Evolutionary conservation across 305 asterid genomes (phyloP), one percentile per base, ranked within the genome.

Genomic region (Ajuga reptans): DNA sequence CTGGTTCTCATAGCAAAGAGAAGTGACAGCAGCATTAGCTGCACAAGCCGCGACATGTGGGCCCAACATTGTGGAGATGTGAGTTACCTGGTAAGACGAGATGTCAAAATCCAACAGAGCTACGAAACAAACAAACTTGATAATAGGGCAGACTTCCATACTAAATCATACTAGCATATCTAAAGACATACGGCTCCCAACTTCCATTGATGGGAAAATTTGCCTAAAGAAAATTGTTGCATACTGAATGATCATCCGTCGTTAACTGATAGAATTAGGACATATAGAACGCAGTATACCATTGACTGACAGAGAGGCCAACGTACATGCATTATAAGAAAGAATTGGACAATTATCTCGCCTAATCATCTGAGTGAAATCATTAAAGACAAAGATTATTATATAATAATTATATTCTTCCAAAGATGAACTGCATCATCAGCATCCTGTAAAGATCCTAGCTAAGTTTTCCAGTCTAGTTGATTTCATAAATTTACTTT

Each of bases 21-120:
- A 91, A 12, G 91, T 76, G 72, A 90, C 84, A 59, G 95, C 96
- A 75, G 98, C 98, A 76, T 90, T 96, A 67, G 92, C 90, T 52
- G 96, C 98, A 64, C 84, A 84, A 66, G 91, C 90, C 58, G 92
- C 69, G 66, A 89, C 81, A 49, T 80, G 86, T 43, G 92, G 94
- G 21, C 92, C 97, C 82, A 93, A 82, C 79, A 82, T 81, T 56
- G 85, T 74, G 36, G 96, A 85, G 64, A 90, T 84, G 43, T 81
- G 88, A 68, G 87, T 85, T 47, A 90, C 96, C 98, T 92, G 77
- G 71, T 54, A 72, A n/a, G 57, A 76, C 50, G 45, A 71, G 10
- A 77, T 55, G 75, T 69, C 71, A 74, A 41, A 50, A 64, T 15
- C 69, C 68, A 36, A 59, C 34, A 54, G 45, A 53, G 50, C 41